A percentile compares a stretch with the other conserved stretches of the same genome.
Conservation (phyloP, 2,329 filamentous ascomycete species). For the Arthrobotrys conoides region DNA sequence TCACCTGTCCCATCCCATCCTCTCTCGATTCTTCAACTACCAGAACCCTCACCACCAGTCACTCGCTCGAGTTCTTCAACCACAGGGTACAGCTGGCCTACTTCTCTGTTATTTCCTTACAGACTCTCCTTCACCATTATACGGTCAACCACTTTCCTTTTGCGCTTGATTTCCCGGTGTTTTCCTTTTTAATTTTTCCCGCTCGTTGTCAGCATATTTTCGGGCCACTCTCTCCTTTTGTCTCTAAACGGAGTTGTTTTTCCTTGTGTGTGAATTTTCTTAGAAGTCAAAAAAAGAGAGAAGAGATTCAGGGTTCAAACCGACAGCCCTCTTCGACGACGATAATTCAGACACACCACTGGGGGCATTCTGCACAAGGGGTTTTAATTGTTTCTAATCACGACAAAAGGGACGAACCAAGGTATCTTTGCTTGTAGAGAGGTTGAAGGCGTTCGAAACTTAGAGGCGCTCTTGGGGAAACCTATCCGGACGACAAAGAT, state of each 20-base stretch:
- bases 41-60: conserved; percentile 56
- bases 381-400: conserved; percentile 8
- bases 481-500: conserved; percentile 25
- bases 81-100: conserved; percentile 61
- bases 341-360: conserved; percentile 16
- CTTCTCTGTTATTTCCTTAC: conserved; percentile 59
- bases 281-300: conserved; percentile 22
- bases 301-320: conserved; percentile 12
- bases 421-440: conserved; percentile 32
- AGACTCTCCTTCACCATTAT: conserved; percentile 42
- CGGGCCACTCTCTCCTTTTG: conserved; percentile 39
- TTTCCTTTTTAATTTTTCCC: conserved; percentile 14
- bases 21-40: conserved; percentile 22
- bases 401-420: conserved; percentile 22
- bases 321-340: conserved; percentile 21
- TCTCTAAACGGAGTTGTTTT: conserved; percentile 46
- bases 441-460: conserved; percentile 20
- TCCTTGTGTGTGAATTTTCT: conserved; percentile 27
- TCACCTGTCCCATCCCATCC: conserved; percentile 14
- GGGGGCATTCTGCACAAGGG: conserved; percentile 14
- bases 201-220: conserved; percentile 31
- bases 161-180: conserved; percentile 18
- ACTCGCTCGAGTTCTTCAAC: conserved; percentile 59
- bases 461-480: conserved; percentile 25
- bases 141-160: conserved; percentile 18